Percentiles rank a stretch among this genome's conserved stretches.
Conservation (phyloP, 257 asterid species). For the Anisodus tanguticus region DNA sequence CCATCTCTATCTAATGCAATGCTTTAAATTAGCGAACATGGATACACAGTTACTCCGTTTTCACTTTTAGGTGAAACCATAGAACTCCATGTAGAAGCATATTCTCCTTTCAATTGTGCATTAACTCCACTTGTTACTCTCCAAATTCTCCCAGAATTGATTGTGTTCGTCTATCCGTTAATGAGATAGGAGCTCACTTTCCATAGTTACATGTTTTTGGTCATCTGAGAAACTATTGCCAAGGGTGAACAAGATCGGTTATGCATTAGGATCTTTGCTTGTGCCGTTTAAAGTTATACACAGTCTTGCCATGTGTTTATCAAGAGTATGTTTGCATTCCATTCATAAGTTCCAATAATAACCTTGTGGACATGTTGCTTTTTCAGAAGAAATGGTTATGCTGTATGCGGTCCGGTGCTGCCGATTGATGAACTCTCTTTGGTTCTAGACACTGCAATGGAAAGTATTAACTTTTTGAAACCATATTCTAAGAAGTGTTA, state of each 20-base stretch:
- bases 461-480: constrained; percentile 7
- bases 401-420: constrained; percentile 71
- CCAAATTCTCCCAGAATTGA: not conserved
- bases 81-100: not conserved
- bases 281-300: not conserved
- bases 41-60: not conserved
- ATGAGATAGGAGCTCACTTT: not conserved
- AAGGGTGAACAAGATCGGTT: not conserved
- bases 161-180: not conserved
- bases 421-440: constrained; percentile 58
- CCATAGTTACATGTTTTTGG: not conserved
- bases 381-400: constrained; percentile 94
- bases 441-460: constrained; percentile 43
- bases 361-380: constrained; percentile 6
- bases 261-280: not conserved
- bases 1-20: not conserved
- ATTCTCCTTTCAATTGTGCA: not conserved
- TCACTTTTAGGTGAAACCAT: not conserved
- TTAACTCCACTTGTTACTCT: not conserved
- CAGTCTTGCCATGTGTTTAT: not conserved
- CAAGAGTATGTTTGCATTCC: not conserved
- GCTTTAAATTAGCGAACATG: not conserved
- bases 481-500: constrained; percentile 29
- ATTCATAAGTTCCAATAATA: not conserved
- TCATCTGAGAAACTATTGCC: not conserved